Evolutionary conservation across 2,329 filamentous ascomycete species (phyloP), one percentile per base, ranked within the genome.

Genomic region (Sarocladiaceae sp.): DNA sequence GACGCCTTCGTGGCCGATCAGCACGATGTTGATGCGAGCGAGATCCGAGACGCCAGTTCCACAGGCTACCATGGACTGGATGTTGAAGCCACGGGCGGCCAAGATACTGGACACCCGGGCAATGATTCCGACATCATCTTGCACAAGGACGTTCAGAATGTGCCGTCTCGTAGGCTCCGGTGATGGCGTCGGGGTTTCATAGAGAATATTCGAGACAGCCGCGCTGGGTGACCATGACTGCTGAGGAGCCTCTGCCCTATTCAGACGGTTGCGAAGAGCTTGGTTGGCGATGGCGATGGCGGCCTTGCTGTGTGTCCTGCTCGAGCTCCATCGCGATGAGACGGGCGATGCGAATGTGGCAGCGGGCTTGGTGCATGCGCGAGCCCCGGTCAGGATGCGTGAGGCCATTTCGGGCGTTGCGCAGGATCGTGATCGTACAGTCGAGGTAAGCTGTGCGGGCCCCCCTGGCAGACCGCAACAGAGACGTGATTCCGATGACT

Each of bases 1-100:
- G 26, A 97, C 90, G 44, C 90, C 91, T 58, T 97, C 91, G 67
- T 96, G 90, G 11, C 93, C 93, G 46, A 89, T 89, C 43, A 98
- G 76, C 52, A 98, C 93, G 59, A 98, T 97, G 46, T 93, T 97
- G 93, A 98, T 98, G 60, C 93, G 89, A 24, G 88, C 95, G 44
- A 98, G 75, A 59, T 97, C 93, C 56, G 91, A 86, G 18, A 98
- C 90, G 68, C 97, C 93, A 49, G 93, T 98, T 67, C 86, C 91
- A 73, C 93, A 97, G 49, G 97, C 93, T 45, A 98, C 93, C 51
- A 98, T 74, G 45, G 87, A 94, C 75, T 97, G 93, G 58, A 98
- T 98, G 73, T 98, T 98, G 80, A 98, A 98, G 52, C 93, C 93
- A 47, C 93, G 81, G 33, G 93, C 93, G 10, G 93, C 93, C 23